These are phyloP conservation scores for Dictyostelium firmibasis DNA, from an alignment of 78 protist genomes.

Conservation along the genomic window DNA sequence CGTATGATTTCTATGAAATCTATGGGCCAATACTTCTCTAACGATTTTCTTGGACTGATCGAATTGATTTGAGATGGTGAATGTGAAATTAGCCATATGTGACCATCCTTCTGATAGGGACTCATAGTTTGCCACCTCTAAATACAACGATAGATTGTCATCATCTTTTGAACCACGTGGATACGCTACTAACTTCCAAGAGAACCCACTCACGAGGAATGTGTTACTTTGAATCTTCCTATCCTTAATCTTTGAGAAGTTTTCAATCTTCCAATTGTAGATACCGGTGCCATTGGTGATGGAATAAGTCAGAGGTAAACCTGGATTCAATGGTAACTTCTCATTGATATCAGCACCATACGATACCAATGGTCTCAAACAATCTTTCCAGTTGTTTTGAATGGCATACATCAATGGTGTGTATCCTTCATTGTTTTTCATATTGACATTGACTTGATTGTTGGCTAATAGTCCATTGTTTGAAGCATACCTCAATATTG, in stretches of 20 bases:
- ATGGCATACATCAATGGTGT: slow-evolving; percentile 60
- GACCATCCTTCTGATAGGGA: slow-evolving; percentile 45
- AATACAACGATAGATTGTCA: slow-evolving; percentile 49
- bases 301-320: slow-evolving; percentile 51
- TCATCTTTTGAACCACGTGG: slow-evolving; percentile 58
- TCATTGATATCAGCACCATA: slow-evolving; percentile 53
- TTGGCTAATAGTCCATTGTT: neutral
- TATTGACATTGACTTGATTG: slow-evolving; percentile 6
- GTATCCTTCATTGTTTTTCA: slow-evolving; percentile 52
- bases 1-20: slow-evolving; percentile 59
- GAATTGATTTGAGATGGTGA: slow-evolving; percentile 31
- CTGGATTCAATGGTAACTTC: slow-evolving; percentile 55
- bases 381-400: slow-evolving; percentile 40
- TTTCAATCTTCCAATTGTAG: slow-evolving; percentile 53
- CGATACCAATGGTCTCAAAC: neutral
- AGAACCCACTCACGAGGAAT: slow-evolving; percentile 32
- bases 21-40: slow-evolving; percentile 47
- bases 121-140: slow-evolving; percentile 69
- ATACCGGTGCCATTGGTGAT: slow-evolving; percentile 26
- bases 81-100: slow-evolving; percentile 58
- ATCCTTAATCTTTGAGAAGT: slow-evolving; percentile 56
- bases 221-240: slow-evolving; percentile 46
- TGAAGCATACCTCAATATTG: slow-evolving; percentile 14
- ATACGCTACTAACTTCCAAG: slow-evolving; percentile 64
- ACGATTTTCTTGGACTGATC: slow-evolving; percentile 18